phyloP scores from a whole-genome alignment of 1,284 basidiomycete species.

The Cutaneotrichosporon sp. region DNA sequence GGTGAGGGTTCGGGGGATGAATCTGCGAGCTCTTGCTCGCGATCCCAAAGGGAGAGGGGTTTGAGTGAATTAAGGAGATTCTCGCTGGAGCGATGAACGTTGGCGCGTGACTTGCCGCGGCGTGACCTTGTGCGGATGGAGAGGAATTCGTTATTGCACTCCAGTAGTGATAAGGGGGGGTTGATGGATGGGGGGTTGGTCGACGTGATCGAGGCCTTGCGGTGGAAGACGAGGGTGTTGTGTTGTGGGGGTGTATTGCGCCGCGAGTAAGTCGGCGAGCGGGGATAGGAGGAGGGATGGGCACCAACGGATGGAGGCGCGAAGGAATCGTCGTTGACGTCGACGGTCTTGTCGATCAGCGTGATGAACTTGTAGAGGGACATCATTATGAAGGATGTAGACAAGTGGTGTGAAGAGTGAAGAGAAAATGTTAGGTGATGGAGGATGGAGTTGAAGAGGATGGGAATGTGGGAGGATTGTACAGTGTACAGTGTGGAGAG shows the following conservation, averaged over 20 bases:
- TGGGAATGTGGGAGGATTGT: background rate
- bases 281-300: background rate
- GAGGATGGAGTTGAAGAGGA: background rate
- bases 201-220: background rate
- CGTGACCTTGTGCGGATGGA: background rate
- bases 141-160: background rate
- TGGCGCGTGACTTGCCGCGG: background rate
- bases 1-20: background rate
- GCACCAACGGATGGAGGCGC: background rate
- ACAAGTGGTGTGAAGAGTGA: background rate
- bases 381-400: background rate
- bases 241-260: constrained; percentile 6
- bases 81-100: background rate
- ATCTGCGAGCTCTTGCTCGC: background rate
- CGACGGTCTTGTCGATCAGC: background rate
- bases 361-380: background rate
- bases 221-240: background rate
- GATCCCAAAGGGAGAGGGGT: background rate
- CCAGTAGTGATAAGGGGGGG: constrained; percentile 8
- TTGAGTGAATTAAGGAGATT: background rate
- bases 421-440: background rate
- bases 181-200: constrained; percentile 5
- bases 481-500: too few relatives aligned
- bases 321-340: background rate
- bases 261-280: background rate